Evolutionary conservation across 208 protist species (phyloP).

Genomic region (Leishmania braziliensis): DNA sequence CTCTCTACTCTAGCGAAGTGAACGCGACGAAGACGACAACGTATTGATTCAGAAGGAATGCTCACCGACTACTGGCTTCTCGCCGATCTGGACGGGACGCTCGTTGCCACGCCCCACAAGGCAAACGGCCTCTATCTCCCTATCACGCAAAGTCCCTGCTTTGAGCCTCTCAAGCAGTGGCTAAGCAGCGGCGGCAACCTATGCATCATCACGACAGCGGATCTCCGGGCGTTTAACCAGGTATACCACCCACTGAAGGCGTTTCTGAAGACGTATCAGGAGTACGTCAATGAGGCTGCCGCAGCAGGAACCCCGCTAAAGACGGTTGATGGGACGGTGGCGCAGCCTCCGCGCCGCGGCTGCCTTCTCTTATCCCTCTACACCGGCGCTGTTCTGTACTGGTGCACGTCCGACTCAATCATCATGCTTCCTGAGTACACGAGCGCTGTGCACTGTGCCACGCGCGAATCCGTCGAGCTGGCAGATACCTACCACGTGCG

Average conservation of each 20-base stretch:
- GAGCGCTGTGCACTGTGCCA: slow-evolving; percentile 61
- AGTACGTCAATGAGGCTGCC: slow-evolving; percentile 18
- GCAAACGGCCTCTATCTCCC: slow-evolving; percentile 74
- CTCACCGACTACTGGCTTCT: slow-evolving; percentile 75
- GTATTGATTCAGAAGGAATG: slow-evolving; percentile 25
- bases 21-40: background rate
- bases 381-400: slow-evolving; percentile 81
- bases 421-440: slow-evolving; percentile 57
- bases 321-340: background rate
- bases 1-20: background rate
- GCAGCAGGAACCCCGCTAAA: background rate
- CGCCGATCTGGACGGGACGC: slow-evolving; percentile 81
- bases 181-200: slow-evolving; percentile 74
- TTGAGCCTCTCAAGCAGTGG: slow-evolving; percentile 57
- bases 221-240: slow-evolving; percentile 70
- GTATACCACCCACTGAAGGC: slow-evolving; percentile 62
- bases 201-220: slow-evolving; percentile 84
- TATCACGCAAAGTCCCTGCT: slow-evolving; percentile 68
- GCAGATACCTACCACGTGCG: slow-evolving; percentile 31
- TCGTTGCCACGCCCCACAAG: slow-evolving; percentile 86
- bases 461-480: slow-evolving; percentile 52
- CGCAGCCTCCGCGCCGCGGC: slow-evolving; percentile 28
- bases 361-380: slow-evolving; percentile 81
- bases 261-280: slow-evolving; percentile 31
- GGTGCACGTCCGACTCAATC: slow-evolving; percentile 55